These are phyloP conservation scores for Conticribra guillardii DNA, from an alignment of 108 stramenopile genomes.

Conservation along the genomic window DNA sequence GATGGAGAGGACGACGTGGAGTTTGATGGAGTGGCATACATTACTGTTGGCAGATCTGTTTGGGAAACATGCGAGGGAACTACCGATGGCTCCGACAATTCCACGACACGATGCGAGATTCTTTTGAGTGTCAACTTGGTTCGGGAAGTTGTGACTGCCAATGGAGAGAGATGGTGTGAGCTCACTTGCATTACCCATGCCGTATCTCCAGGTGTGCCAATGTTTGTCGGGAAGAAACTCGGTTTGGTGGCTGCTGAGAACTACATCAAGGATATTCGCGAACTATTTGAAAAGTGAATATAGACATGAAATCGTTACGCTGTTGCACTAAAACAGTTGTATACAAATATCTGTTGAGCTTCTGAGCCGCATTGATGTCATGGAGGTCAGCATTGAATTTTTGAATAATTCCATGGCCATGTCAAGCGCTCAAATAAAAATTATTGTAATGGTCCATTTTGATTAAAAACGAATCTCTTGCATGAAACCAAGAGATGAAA, in stretches of 20 bases:
- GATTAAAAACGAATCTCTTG: background rate
- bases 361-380: too few relatives aligned
- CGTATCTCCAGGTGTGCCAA: conserved; percentile 59
- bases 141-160: conserved; percentile 37
- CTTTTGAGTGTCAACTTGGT: conserved; percentile 60
- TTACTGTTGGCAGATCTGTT: conserved; percentile 62
- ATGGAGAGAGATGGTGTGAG: conserved; percentile 43
- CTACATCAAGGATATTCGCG: conserved; percentile 66
- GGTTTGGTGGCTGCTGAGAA: conserved; percentile 57
- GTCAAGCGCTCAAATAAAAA: too few relatives aligned
- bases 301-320: too few relatives aligned
- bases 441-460: too few relatives aligned
- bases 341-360: background rate
- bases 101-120: conserved; percentile 61
- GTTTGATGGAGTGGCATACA: conserved; percentile 47
- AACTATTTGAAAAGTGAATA: conserved; percentile 41
- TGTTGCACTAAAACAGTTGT: too few relatives aligned
- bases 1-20: conserved; percentile 26
- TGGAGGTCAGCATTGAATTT: background rate
- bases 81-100: conserved; percentile 21
- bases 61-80: conserved; percentile 51
- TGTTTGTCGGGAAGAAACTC: conserved; percentile 55
- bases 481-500: background rate
- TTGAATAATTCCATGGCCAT: too few relatives aligned
- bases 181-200: conserved; percentile 67